Percentiles rank a stretch among this genome's conserved stretches.
These are phyloP conservation scores for Hagleromyces aurorensis DNA, from an alignment of 805 yeast genomes.

Conservation along the genomic window DNA sequence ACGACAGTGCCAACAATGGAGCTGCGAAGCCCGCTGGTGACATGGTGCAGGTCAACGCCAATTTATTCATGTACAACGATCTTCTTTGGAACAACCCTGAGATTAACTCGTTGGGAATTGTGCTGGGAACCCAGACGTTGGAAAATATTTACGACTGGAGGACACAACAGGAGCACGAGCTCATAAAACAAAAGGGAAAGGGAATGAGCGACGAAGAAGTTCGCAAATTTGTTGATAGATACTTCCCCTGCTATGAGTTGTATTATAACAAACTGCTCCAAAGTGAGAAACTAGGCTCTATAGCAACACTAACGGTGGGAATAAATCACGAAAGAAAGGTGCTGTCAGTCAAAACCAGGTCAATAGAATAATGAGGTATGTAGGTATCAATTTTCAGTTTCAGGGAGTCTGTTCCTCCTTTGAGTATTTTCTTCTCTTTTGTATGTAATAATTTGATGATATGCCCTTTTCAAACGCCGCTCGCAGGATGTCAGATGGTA, in stretches of 20 bases:
- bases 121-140: constrained; percentile 51
- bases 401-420: too few relatives aligned
- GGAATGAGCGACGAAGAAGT: constrained; percentile 84
- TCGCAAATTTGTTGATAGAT: constrained; percentile 60
- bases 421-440: too few relatives aligned
- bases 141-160: constrained; percentile 73
- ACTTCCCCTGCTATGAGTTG: constrained; percentile 76
- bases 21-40: constrained; percentile 18
- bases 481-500: too few relatives aligned
- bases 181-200: constrained; percentile 36
- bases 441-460: too few relatives aligned
- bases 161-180: constrained; percentile 41
- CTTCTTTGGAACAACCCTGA: constrained; percentile 42
- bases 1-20: constrained; percentile 11
- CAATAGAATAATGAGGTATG: constrained; percentile 6
- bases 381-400: too few relatives aligned
- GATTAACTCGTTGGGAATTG: constrained; percentile 49
- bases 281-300: constrained; percentile 26
- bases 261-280: constrained; percentile 44
- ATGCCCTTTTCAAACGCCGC: too few relatives aligned
- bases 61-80: constrained; percentile 41
- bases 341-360: constrained; percentile 9
- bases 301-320: constrained; percentile 27
- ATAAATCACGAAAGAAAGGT: constrained; percentile 24
- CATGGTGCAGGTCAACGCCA: constrained; percentile 42